These are phyloP conservation scores for Pleodorina starrii DNA, from an alignment of 139 green algal genomes.

Conservation along the genomic window DNA sequence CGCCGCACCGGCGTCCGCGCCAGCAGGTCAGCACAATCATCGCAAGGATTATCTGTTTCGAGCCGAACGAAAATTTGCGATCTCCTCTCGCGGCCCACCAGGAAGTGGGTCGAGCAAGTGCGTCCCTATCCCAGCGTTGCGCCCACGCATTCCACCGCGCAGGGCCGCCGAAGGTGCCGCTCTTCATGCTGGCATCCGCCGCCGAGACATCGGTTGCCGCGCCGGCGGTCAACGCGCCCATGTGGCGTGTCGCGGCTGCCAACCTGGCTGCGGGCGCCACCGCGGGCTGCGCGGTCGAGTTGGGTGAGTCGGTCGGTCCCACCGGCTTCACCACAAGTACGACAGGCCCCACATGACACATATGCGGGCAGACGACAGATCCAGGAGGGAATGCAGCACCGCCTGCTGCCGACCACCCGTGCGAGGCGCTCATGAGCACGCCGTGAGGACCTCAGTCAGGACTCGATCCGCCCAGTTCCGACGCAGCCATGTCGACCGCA, in stretches of 20 bases:
- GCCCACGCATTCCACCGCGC: neutral
- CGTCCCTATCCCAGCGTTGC: neutral
- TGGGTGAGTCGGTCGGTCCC: constrained; percentile 75
- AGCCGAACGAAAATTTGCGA: too few relatives aligned
- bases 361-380: too few relatives aligned
- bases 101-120: neutral
- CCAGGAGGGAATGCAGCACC: too few relatives aligned
- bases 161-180: constrained; percentile 31
- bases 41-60: neutral
- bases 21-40: neutral
- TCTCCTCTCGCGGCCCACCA: neutral
- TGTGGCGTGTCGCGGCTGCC: constrained; percentile 77
- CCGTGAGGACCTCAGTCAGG: too few relatives aligned
- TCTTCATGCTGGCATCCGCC: constrained; percentile 55
- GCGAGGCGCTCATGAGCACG: too few relatives aligned
- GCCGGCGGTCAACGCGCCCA: neutral
- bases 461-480: too few relatives aligned
- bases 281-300: constrained; percentile 88
- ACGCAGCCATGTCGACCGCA: too few relatives aligned
- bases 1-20: neutral
- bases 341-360: too few relatives aligned
- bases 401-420: too few relatives aligned
- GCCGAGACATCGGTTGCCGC: neutral
- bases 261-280: constrained; percentile 89
- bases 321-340: too few relatives aligned